Evolutionary conservation across 2,329 filamentous ascomycete genomes (phyloP), one percentile per base, ranked within the genome.

Genomic region (Zasmidium cellare): DNA sequence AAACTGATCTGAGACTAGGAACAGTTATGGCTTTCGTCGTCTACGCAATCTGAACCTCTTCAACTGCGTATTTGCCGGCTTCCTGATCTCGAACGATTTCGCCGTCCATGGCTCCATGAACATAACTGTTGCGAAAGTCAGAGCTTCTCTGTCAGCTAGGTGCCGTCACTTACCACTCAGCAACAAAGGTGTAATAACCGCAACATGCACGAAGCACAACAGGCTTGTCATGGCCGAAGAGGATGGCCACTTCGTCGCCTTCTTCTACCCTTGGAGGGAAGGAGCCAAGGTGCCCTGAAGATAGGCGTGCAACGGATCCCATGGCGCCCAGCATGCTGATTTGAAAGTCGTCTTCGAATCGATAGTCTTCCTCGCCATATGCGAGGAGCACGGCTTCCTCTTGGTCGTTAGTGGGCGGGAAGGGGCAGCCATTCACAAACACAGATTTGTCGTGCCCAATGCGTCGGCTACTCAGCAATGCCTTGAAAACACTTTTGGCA

Each of bases 151-250:
- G 3, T 41, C 12, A 18, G 16, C n/a, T n/a, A n/a, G n/a, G n/a
- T n/a, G n/a, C n/a, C n/a, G 16, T 41, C 16, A 18, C 35, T 11
- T n/a, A 41, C 35, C 35, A 41, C 16, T 41, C 35, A 41, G 35
- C 35, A n/a, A 41, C 16, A n/a, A 41, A 41, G 35, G 16, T n/a
- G 35, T 41, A 41, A 14, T 41, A 41, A 3, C 16, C 35, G n/a
- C n/a, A 18, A 18, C 35, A 41, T 14, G 3, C 16, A 3, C 82
- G 54, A 38, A 56, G 14, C 53, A 59, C 53, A 23, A 50, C 48
- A 12, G 48, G 48, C 48, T 41, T 41, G 35, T 41, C 35, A 41
- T 41, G 35, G 11, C 35, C 35, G 35, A 41, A 41, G n/a, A 41
- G 35, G 16, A 41, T 41, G 7, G 16, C 35, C 7, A 41, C 16